A percentile compares a stretch with the other conserved stretches of the same genome.
phyloP scores from a whole-genome alignment of 371 early-diverging fungal genomes.

The Furculomyces boomerangus region DNA sequence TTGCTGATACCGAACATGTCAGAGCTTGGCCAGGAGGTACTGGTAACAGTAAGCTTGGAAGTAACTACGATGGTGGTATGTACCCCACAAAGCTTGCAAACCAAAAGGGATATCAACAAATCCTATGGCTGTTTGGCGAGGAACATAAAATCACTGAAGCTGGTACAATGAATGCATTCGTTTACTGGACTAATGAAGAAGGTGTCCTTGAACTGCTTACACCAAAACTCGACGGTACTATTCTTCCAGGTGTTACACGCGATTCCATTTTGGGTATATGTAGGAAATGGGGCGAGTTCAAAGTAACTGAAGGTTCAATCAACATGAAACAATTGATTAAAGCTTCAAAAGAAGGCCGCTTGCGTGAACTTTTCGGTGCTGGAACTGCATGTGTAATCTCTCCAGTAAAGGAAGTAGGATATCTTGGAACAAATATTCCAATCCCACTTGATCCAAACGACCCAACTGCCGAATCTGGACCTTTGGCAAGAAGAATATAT shows the following conservation, averaged over 20 bases:
- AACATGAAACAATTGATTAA: constrained; percentile 65
- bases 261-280: constrained; percentile 76
- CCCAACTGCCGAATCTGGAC: constrained; percentile 69
- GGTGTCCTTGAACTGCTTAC: constrained; percentile 71
- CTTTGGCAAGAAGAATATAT: constrained; percentile 65
- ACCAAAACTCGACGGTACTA: constrained; percentile 86
- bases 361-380: constrained; percentile 75
- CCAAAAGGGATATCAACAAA: constrained; percentile 74
- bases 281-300: constrained; percentile 71
- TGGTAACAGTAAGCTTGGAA: constrained; percentile 85
- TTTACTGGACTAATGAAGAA: constrained; percentile 57
- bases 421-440: constrained; percentile 38
- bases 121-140: constrained; percentile 83
- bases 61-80: constrained; percentile 73
- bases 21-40: constrained; percentile 97
- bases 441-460: constrained; percentile 82
- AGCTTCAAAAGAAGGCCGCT: constrained; percentile 51
- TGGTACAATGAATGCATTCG: constrained; percentile 92
- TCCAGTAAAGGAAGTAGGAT: constrained; percentile 74
- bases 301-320: constrained; percentile 70
- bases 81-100: constrained; percentile 77
- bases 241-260: constrained; percentile 94
- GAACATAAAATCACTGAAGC: constrained; percentile 83
- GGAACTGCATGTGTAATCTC: constrained; percentile 93
- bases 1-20: constrained; percentile 64